phyloP scores from a whole-genome alignment of 257 asterid species.

The Plantago elongata region DNA sequence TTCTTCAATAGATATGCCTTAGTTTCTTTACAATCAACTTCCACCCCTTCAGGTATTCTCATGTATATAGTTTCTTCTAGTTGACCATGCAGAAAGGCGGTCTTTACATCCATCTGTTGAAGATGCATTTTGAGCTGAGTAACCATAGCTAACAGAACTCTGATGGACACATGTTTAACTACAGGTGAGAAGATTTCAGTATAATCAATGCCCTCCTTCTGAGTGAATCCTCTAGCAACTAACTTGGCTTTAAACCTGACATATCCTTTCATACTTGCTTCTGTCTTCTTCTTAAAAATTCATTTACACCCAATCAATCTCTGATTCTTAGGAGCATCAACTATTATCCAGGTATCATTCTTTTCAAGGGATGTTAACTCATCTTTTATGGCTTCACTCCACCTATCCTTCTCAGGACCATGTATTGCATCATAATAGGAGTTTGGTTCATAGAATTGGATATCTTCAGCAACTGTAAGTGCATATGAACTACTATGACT shows the following conservation, averaged over 20 bases:
- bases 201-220: background rate
- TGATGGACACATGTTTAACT: background rate
- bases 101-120: background rate
- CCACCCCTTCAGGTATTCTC: background rate
- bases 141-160: background rate
- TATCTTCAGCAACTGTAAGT: background rate
- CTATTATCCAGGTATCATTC: background rate
- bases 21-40: background rate
- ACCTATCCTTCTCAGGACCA: background rate
- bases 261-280: too few species aligned
- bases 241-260: background rate
- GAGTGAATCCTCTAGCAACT: background rate
- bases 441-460: background rate
- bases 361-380: background rate
- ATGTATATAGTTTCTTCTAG: background rate
- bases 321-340: background rate
- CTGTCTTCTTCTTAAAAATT: background rate
- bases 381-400: background rate
- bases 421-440: background rate
- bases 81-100: background rate
- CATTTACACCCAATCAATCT: background rate
- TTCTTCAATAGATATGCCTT: background rate
- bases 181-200: background rate
- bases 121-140: background rate
- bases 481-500: background rate